A percentile compares a stretch with the other conserved stretches of the same genome.
phyloP scores from a whole-genome alignment of 306 rosid species.

The Cucumis cinereus region DNA sequence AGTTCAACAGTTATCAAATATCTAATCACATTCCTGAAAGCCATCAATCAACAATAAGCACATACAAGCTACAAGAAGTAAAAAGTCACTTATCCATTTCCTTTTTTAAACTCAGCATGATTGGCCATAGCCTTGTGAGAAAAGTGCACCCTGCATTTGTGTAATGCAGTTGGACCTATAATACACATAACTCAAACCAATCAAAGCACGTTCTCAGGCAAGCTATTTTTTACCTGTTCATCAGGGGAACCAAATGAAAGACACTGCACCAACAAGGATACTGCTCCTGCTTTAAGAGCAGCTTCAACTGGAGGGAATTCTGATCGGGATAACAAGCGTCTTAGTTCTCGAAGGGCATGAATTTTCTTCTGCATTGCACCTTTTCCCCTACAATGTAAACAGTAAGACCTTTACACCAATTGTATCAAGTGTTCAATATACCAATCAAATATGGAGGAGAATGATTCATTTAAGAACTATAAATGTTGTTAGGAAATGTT shows the following conservation, averaged over 20 bases:
- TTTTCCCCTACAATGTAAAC: slow-evolving; percentile 54
- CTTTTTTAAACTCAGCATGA: not conserved
- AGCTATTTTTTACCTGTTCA: slow-evolving; percentile 56
- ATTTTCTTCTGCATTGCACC: slow-evolving; percentile 76
- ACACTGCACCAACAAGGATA: slow-evolving; percentile 66
- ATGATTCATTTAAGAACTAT: not conserved
- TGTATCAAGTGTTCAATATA: not conserved
- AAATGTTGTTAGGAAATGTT: not conserved
- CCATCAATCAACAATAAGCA: not conserved
- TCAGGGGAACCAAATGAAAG: slow-evolving; percentile 93
- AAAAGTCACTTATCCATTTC: not conserved
- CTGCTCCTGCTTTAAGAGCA: slow-evolving; percentile 72
- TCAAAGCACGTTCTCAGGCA: not conserved
- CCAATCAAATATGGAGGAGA: not conserved
- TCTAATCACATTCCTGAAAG: not conserved
- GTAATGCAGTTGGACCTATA: not conserved
- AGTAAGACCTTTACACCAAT: not conserved
- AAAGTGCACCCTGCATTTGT: not conserved
- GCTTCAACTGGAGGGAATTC: slow-evolving; percentile 87
- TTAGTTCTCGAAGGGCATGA: slow-evolving; percentile 59
- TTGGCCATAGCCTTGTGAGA: not conserved
- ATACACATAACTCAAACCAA: not conserved
- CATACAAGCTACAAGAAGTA: not conserved
- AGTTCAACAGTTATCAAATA: not conserved
- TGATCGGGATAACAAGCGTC: slow-evolving; percentile 72